These are phyloP conservation scores for Solanum hybrid DNA, from an alignment of 305 asterid species.

Conservation along the genomic window DNA sequence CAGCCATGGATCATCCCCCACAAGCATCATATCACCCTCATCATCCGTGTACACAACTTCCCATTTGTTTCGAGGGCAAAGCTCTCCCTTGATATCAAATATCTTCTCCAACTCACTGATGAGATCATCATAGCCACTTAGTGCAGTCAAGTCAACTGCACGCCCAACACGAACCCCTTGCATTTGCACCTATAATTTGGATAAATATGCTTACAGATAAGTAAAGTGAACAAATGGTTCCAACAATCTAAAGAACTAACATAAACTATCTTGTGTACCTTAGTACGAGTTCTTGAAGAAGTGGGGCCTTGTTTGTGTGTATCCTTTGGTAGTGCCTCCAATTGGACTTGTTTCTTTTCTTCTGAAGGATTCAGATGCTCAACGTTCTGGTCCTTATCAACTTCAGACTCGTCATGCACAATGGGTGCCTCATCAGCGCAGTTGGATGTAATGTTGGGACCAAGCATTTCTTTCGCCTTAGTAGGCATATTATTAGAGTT, in stretches of 20 bases:
- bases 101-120: conserved; percentile 49
- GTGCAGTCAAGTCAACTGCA: conserved; percentile 59
- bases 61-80: conserved; percentile 56
- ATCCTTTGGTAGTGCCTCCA: conserved; percentile 29
- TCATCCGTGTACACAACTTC: conserved; percentile 65
- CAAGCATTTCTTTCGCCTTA: conserved; percentile 18
- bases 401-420: conserved; percentile 12
- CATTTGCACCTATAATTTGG: conserved; percentile 65
- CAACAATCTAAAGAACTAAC: background rate
- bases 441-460: conserved; percentile 6
- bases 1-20: conserved; percentile 94
- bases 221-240: background rate
- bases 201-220: background rate
- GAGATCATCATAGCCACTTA: conserved; percentile 61
- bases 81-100: conserved; percentile 78
- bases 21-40: conserved; percentile 87
- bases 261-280: conserved; percentile 24
- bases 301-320: conserved; percentile 23
- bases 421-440: background rate
- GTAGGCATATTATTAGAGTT: conserved; percentile 15
- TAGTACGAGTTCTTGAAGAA: conserved; percentile 66
- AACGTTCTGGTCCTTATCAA: conserved; percentile 17
- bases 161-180: conserved; percentile 91
- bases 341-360: conserved; percentile 22
- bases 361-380: conserved; percentile 21